Conservation (phyloP, 179 eudicot species). For the Silene coronaria region DNA sequence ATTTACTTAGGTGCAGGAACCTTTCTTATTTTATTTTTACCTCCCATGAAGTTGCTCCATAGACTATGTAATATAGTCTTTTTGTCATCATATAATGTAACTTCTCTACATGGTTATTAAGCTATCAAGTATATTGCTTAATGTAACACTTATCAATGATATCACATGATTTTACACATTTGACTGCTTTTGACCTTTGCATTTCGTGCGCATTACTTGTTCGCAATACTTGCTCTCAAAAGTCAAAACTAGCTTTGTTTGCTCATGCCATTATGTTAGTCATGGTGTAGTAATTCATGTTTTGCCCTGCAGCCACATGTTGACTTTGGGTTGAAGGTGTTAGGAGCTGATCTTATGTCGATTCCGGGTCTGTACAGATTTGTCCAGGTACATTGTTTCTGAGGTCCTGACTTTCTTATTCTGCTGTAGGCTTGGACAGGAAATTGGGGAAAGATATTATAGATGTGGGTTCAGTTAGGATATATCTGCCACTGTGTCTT, state of each 20-base stretch:
- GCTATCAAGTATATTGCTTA: not conserved
- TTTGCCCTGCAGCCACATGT: slow-evolving; percentile 36
- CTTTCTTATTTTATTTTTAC: not conserved
- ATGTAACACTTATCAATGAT: not conserved
- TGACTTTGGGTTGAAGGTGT: slow-evolving; percentile 79
- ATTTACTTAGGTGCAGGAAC: not conserved
- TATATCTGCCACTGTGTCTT: not conserved
- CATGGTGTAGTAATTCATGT: not conserved
- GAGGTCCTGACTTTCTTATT: not conserved
- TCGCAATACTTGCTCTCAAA: not conserved
- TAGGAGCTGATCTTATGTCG: slow-evolving; percentile 93
- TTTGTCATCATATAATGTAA: not conserved
- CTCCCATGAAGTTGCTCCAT: not conserved
- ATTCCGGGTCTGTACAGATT: slow-evolving; percentile 83
- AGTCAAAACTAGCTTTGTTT: not conserved
- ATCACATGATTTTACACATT: not conserved
- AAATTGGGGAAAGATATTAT: not conserved
- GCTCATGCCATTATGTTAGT: not conserved
- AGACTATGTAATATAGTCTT: not conserved
- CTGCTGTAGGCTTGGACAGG: not conserved
- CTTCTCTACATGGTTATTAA: not conserved
- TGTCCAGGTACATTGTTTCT: slow-evolving; percentile 58
- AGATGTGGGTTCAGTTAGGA: not conserved
- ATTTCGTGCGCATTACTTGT: not conserved
- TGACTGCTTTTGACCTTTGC: not conserved